phyloP scores from a whole-genome alignment of 305 asterid genomes.

The Fraxinus platypoda region DNA sequence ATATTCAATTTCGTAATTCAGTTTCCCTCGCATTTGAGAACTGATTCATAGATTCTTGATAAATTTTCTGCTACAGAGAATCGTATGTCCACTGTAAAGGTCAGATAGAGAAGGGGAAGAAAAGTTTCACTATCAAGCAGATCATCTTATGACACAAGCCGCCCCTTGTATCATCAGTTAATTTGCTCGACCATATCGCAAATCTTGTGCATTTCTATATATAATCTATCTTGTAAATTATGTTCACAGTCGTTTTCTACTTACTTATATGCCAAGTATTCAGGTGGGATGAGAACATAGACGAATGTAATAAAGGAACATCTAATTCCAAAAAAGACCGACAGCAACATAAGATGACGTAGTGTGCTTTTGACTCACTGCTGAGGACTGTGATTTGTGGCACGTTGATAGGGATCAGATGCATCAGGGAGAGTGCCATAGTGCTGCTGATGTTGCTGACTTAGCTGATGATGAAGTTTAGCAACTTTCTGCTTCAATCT shows the following conservation, averaged over 20 bases:
- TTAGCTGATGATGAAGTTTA: constrained; percentile 86
- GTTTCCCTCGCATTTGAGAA: not conserved
- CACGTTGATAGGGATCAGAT: constrained; percentile 55
- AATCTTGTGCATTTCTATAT: not conserved
- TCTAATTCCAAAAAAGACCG: not conserved
- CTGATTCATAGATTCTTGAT: not conserved
- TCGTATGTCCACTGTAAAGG: not conserved
- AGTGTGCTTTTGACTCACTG: constrained; percentile 50
- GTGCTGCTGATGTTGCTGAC: constrained; percentile 89
- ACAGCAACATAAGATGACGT: not conserved
- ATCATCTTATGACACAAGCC: not conserved
- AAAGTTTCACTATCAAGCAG: not conserved
- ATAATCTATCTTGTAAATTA: not conserved
- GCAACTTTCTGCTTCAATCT: constrained; percentile 92
- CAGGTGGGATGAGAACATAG: not conserved
- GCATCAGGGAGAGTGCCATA: constrained; percentile 72
- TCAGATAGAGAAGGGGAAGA: not conserved
- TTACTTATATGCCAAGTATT: not conserved
- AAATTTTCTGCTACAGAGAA: not conserved
- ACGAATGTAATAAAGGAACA: not conserved
- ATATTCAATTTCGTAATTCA: not conserved
- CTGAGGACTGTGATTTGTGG: constrained; percentile 52
- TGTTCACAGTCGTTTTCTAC: not conserved
- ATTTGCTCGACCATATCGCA: not conserved
- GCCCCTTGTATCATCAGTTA: not conserved